A percentile compares a stretch with the other conserved stretches of the same genome.
Evolutionary conservation across 75 land plant species (phyloP).

Genomic region (Selaginella moellendorffii): DNA sequence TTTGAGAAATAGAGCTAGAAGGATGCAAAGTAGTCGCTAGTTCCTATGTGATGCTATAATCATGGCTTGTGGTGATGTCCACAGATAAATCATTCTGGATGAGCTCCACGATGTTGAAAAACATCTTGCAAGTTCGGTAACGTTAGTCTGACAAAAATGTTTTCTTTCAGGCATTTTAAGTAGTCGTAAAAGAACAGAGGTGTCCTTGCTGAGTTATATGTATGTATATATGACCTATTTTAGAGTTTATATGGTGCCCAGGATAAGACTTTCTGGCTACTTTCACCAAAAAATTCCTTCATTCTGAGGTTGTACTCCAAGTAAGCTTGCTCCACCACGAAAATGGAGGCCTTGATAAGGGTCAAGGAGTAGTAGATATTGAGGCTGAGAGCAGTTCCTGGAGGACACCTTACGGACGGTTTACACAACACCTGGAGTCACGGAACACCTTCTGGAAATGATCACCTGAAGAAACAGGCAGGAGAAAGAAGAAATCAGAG

Average conservation of each 20-base stretch:
- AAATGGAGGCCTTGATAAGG: no score
- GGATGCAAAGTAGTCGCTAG: neutral
- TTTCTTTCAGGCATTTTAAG: neutral
- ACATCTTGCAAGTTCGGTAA: neutral
- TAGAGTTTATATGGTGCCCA: no score
- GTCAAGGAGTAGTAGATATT: no score
- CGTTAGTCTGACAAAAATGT: neutral
- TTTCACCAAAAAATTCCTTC: no score
- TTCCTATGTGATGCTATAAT: neutral
- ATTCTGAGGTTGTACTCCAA: no score
- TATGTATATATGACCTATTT: no score
- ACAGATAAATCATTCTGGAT: neutral
- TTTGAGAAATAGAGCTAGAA: neutral
- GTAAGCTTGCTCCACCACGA: no score
- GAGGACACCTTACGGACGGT: neutral
- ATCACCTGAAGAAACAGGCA: no score
- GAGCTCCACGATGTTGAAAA: neutral
- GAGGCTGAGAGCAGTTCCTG: neutral
- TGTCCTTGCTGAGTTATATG: no score
- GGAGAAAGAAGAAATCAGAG: no score
- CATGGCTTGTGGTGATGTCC: neutral
- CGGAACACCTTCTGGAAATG: neutral
- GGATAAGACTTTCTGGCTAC: no score
- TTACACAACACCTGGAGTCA: neutral
- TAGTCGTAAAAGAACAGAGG: no score